Conservation (phyloP, 2,329 filamentous ascomycete genomes). For the Fusarium zealandicum region DNA sequence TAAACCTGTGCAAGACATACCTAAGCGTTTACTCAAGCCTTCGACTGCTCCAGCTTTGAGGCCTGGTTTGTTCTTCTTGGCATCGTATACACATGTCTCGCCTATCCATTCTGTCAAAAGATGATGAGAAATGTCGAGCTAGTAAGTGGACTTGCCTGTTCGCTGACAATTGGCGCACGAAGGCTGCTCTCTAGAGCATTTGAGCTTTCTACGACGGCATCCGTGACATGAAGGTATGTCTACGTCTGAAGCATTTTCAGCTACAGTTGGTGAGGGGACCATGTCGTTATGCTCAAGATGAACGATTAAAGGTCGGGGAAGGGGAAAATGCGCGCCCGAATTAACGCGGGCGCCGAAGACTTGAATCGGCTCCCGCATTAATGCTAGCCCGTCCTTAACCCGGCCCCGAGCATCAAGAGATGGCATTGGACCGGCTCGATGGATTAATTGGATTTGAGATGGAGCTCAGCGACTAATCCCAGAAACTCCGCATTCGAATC, state of each 20-base stretch:
- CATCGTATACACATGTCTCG: slow-evolving; percentile 16
- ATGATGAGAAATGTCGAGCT: not conserved
- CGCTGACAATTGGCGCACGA: not conserved
- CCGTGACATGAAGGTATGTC: slow-evolving; percentile 2
- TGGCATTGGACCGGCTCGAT: not conserved
- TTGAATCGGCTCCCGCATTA: not conserved
- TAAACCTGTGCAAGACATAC: too few species aligned
- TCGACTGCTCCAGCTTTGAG: slow-evolving; percentile 18
- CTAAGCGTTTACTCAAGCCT: slow-evolving; percentile 9
- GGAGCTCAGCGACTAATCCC: too few species aligned
- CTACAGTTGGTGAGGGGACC: not conserved
- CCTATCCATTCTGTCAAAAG: not conserved
- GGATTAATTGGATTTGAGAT: too few species aligned
- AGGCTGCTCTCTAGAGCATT: slow-evolving; percentile 2
- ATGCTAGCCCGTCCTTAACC: not conserved
- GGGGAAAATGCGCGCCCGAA: not conserved
- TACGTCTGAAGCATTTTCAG: not conserved
- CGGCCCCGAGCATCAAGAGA: not conserved
- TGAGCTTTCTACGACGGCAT: slow-evolving; percentile 1
- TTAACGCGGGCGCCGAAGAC: not conserved
- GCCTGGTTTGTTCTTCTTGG: slow-evolving; percentile 21
- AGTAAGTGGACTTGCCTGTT: not conserved
- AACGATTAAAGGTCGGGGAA: not conserved
- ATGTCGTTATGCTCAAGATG: not conserved
- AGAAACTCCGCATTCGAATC: too few species aligned